phyloP scores from a whole-genome alignment of 306 rosid species.

The Fagus crenata region DNA sequence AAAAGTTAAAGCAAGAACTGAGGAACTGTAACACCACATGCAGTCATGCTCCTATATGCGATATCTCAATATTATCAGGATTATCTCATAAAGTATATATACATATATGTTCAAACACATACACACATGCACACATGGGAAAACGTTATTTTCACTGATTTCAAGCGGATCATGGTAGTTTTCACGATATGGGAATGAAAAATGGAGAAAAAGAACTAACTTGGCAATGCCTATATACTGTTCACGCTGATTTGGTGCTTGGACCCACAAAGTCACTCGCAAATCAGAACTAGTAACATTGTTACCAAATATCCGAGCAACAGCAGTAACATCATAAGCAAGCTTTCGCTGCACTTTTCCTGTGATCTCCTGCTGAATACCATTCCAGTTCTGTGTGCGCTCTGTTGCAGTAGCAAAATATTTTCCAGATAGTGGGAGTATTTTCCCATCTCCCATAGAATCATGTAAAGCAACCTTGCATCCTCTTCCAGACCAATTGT shows the following conservation, averaged over 20 bases:
- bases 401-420: conserved; percentile 76
- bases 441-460: conserved; percentile 74
- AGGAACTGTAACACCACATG: background rate
- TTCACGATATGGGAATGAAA: conserved; percentile 1
- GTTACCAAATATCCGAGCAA: conserved; percentile 77
- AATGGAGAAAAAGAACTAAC: conserved; percentile 44
- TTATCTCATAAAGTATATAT: background rate
- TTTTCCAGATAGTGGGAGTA: conserved; percentile 69
- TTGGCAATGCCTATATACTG: conserved; percentile 84
- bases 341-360: conserved; percentile 82
- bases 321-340: conserved; percentile 68
- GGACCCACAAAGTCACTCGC: conserved; percentile 78
- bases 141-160: conserved; percentile 10
- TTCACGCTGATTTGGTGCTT: conserved; percentile 67
- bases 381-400: conserved; percentile 86
- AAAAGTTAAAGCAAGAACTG: background rate
- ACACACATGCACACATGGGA: background rate
- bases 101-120: background rate
- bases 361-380: conserved; percentile 91
- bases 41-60: background rate
- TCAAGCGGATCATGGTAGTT: background rate
- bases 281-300: conserved; percentile 69
- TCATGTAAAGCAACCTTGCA: conserved; percentile 76
- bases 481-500: conserved; percentile 92
- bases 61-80: background rate